Evolutionary conservation across 805 yeast genomes (phyloP).

Genomic region (Kazachstania viticola): DNA sequence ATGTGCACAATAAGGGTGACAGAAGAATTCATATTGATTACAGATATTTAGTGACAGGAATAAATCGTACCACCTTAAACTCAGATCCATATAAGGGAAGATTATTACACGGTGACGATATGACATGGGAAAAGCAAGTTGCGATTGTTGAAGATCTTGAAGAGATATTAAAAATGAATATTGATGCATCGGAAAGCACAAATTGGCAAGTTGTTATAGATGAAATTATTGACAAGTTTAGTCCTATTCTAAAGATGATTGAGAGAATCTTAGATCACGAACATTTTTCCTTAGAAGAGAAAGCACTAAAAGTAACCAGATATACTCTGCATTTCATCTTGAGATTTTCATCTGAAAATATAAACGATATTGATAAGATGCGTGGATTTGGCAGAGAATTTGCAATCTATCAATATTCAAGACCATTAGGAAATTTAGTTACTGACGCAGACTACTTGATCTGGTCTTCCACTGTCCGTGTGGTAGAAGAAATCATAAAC

Average conservation of each 20-base stretch:
- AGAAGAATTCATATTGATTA: slow-evolving; percentile 39
- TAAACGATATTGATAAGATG: slow-evolving; percentile 1
- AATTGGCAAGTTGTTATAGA: slow-evolving; percentile 47
- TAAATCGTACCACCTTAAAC: slow-evolving; percentile 37
- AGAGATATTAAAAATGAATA: slow-evolving; percentile 18
- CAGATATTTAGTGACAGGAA: slow-evolving; percentile 40
- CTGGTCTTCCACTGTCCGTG: slow-evolving; percentile 36
- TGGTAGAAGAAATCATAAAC: slow-evolving; percentile 30
- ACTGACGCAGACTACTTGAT: slow-evolving; percentile 36
- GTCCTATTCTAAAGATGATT: slow-evolving; percentile 35
- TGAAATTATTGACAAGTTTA: slow-evolving; percentile 39
- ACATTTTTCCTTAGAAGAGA: slow-evolving; percentile 7
- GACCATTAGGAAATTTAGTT: slow-evolving; percentile 29
- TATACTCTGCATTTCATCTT: slow-evolving; percentile 35
- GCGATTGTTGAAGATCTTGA: slow-evolving; percentile 30
- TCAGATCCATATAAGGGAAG: slow-evolving; percentile 39
- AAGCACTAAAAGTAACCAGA: slow-evolving; percentile 28
- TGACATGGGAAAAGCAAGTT: slow-evolving; percentile 26
- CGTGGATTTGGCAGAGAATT: slow-evolving; percentile 21
- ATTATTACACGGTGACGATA: slow-evolving; percentile 25
- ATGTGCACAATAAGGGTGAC: slow-evolving; percentile 37
- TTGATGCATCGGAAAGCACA: slow-evolving; percentile 32
- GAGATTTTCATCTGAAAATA: slow-evolving; percentile 27
- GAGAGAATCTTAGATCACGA: slow-evolving; percentile 28
- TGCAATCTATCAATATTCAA: slow-evolving; percentile 38